These are phyloP conservation scores for Citeromyces matritensis DNA, from an alignment of 805 yeast species.

Conservation along the genomic window DNA sequence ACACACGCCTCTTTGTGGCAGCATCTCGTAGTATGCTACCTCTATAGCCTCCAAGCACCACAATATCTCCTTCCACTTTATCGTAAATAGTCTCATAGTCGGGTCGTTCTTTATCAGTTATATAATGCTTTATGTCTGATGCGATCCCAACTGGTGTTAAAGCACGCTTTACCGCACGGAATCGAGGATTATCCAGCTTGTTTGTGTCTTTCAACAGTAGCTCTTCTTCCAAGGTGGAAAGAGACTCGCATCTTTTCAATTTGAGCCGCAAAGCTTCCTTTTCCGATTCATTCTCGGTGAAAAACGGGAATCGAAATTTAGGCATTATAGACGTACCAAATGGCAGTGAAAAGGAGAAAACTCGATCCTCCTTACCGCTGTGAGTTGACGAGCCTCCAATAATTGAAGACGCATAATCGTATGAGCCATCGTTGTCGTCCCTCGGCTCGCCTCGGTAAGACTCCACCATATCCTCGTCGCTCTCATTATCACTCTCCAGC, in stretches of 20 bases:
- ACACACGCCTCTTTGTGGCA: conserved; percentile 47
- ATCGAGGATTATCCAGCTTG: conserved; percentile 48
- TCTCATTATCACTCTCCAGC: not conserved
- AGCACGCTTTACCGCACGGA: conserved; percentile 55
- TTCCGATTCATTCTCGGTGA: conserved; percentile 8
- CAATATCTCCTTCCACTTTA: conserved; percentile 61
- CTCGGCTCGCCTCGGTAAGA: not conserved
- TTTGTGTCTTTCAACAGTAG: conserved; percentile 30
- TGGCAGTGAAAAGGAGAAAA: conserved; percentile 45
- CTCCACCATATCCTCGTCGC: not conserved
- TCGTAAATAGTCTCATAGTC: conserved; percentile 32
- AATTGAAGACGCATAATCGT: conserved; percentile 22
- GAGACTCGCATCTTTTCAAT: conserved; percentile 37
- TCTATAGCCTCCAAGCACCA: conserved; percentile 78
- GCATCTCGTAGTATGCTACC: conserved; percentile 66
- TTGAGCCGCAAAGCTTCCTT: conserved; percentile 21
- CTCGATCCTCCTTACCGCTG: conserved; percentile 7
- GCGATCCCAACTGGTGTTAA: conserved; percentile 24
- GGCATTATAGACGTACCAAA: conserved; percentile 28
- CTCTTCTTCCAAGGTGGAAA: conserved; percentile 52
- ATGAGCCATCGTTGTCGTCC: no score
- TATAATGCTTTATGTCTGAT: conserved; percentile 10
- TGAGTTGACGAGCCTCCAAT: conserved; percentile 32
- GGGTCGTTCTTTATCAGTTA: conserved; percentile 11
- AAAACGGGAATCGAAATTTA: conserved; percentile 7